phyloP scores from a whole-genome alignment of 2,329 filamentous ascomycete species.

The Xylaria multiplex region DNA sequence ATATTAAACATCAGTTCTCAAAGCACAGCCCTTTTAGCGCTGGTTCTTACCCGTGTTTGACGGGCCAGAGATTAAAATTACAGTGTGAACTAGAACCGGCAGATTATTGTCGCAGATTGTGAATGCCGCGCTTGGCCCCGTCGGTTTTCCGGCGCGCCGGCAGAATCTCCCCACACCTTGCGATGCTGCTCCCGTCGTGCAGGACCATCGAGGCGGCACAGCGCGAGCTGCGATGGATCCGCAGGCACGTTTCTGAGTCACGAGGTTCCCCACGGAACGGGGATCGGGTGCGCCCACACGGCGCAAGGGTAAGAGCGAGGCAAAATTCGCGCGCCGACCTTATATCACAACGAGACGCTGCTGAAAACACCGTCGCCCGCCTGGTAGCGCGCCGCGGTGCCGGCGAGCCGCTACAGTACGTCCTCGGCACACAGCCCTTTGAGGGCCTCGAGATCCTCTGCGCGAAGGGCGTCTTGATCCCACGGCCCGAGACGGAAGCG shows the following conservation, averaged over 20 bases:
- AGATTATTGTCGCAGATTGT: neutral
- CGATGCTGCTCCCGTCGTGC: conserved; percentile 70
- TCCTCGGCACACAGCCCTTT: conserved; percentile 89
- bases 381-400: conserved; percentile 62
- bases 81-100: neutral
- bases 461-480: conserved; percentile 82
- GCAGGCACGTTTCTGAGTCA: conserved; percentile 60
- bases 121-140: conserved; percentile 72
- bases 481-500: conserved; percentile 79
- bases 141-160: conserved; percentile 65
- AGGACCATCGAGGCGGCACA: conserved; percentile 60
- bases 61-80: neutral
- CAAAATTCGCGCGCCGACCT: no score
- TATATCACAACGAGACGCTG: no score
- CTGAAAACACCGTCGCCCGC: conserved; percentile 44
- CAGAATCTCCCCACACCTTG: conserved; percentile 64
- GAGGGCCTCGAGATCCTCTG: conserved; percentile 83
- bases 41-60: neutral
- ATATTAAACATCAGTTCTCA: neutral
- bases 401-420: conserved; percentile 87
- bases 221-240: conserved; percentile 79
- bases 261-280: neutral
- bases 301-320: neutral
- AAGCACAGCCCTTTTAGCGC: neutral
- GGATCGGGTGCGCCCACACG: neutral